Conservation (phyloP, 345 rosid species). For the Dipteronia dyeriana region DNA sequence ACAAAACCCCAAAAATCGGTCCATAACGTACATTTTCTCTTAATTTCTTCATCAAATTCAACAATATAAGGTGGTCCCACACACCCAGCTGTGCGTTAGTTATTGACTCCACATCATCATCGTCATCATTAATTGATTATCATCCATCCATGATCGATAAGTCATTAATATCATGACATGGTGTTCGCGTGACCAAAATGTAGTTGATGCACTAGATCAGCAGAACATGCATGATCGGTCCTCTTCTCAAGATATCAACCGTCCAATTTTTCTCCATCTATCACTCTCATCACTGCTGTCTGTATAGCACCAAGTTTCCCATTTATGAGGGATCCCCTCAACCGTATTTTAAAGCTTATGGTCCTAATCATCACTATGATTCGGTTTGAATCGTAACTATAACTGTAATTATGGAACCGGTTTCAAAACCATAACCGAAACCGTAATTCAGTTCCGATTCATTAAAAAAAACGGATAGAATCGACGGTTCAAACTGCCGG, state of each 20-base stretch:
- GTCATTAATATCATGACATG: constrained; percentile 10
- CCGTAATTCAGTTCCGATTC: too few species aligned
- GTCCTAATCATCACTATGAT: too few species aligned
- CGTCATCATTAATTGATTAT: not conserved
- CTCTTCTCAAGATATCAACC: not conserved
- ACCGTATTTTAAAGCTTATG: not conserved
- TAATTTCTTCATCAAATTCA: too few species aligned
- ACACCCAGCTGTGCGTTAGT: not conserved
- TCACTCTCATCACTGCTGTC: constrained; percentile 7
- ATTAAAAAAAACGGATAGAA: too few species aligned
- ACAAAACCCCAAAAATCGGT: too few species aligned
- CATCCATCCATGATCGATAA: not conserved
- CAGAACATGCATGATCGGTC: not conserved
- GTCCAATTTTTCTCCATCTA: not conserved
- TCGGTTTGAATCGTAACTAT: too few species aligned
- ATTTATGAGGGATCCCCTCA: not conserved
- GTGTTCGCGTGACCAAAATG: not conserved
- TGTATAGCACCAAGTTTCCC: not conserved
- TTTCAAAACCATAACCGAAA: too few species aligned
- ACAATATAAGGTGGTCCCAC: constrained; percentile 4
- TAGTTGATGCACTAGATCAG: not conserved
- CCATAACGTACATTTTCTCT: too few species aligned
- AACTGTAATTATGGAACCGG: too few species aligned
- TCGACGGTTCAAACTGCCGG: too few species aligned
- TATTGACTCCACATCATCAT: not conserved